Base-by-base conservation (phyloP, 768 basidiomycete genomes). In the Tulasnella calospora region DNA sequence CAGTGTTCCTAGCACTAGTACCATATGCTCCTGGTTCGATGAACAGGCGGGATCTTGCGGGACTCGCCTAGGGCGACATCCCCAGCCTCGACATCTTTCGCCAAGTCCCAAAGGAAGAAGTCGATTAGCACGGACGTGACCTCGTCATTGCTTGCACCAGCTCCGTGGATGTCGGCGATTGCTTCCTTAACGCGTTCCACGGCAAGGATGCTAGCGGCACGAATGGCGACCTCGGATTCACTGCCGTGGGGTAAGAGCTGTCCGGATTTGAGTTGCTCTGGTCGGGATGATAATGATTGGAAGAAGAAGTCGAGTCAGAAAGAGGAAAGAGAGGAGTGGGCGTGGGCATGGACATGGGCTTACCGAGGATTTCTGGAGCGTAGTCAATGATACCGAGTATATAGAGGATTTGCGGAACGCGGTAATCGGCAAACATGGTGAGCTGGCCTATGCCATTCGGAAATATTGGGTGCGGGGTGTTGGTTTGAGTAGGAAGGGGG, bases 351-450 rank as follows among this genome's bases (percentile, higher is more conserved):
- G n/a, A 13, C 2, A 0, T 27, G 19, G 57, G 57, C 57, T 27
- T 61, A 61, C 57, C 82, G 76, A 97, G 87, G 8, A 76, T 40
- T 30, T 87, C 83, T 0, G 88, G 84, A 0, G 94, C 90, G 84
- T 96, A 96, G 1, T 87, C 84, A 67, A 96, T 86, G 80, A 96
- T 91, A 51, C 88, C 86, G 9, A 96, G 87, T 82, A 94, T 94
- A 84, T 96, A 92, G 38, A 97, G 85, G 78, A 96, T 93, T 83
- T 96, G 95, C 1, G 95, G 95, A 7, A 97, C 82, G 47, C 84
- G 80, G 73, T 96, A 95, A 85, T 96, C 95, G 6, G 95, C 94
- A 83, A 97, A 97, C 95, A 96, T 96, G 30, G 95, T 95, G 15
- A 96, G 88, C 72, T 90, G 85, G 73, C 88, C 87, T 79, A 95